A percentile compares a stretch with the other conserved stretches of the same genome.
Conservation (phyloP, 139 green algal species). For the Haematococcus sp. region DNA sequence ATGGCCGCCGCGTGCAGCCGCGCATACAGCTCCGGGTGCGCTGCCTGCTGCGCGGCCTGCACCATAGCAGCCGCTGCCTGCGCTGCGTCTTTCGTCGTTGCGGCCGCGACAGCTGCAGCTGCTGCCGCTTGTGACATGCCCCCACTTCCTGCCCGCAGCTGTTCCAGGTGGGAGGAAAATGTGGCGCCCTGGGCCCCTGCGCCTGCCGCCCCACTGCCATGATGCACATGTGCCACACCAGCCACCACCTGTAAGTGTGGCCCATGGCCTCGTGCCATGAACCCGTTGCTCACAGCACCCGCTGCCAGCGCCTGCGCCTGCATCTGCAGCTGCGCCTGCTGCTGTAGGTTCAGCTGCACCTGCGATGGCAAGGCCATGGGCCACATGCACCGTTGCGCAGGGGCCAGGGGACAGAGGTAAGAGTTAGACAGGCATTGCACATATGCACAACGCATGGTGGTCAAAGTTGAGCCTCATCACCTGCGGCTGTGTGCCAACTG, state of each 20-base stretch:
- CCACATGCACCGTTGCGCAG: too few relatives aligned
- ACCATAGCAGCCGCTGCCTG: neutral
- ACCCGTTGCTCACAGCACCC: neutral
- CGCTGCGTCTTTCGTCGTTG: neutral
- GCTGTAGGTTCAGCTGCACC: slow-evolving; percentile 12
- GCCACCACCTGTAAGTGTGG: neutral
- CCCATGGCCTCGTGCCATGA: neutral
- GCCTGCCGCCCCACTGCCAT: neutral
- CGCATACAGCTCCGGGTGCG: slow-evolving; percentile 5
- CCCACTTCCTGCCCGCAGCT: neutral
- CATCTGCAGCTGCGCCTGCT: slow-evolving; percentile 15
- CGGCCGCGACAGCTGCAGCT: neutral
- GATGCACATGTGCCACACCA: neutral
- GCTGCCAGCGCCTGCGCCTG: slow-evolving; percentile 9
- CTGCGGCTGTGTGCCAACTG: neutral
- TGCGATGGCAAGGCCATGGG: neutral
- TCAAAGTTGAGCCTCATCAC: too few relatives aligned
- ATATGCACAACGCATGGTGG: too few relatives aligned
- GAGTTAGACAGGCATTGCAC: too few relatives aligned
- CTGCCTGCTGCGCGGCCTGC: slow-evolving; percentile 1
- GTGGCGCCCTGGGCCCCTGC: slow-evolving; percentile 3
- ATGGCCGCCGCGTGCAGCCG: neutral
- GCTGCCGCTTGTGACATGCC: neutral
- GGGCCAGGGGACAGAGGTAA: too few relatives aligned
- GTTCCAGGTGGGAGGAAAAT: neutral